Evolutionary conservation across 2,329 filamentous ascomycete genomes (phyloP).

Genomic region (Escovopsis sp.): DNA sequence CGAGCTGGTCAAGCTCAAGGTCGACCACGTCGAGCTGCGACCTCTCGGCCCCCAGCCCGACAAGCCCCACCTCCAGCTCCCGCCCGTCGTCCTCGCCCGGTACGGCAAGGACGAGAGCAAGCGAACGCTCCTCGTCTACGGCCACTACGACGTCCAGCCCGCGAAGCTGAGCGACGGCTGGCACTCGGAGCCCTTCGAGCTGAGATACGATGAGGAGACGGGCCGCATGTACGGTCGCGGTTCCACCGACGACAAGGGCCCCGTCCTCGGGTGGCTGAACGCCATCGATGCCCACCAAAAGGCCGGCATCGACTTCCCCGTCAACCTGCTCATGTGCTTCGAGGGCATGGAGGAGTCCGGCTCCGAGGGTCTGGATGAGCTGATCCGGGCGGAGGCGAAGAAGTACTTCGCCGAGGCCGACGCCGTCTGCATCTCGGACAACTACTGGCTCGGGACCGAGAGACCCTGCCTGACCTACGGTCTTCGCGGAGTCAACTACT

Average conservation of each 20-base stretch:
- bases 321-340: conserved; percentile 98
- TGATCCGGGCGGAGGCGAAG: conserved; percentile 82
- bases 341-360: conserved; percentile 99
- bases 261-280: conserved; percentile 93
- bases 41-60: conserved; percentile 83
- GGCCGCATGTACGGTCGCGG: conserved; percentile 93
- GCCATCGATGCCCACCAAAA: conserved; percentile 96
- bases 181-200: conserved; percentile 85
- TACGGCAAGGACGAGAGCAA: conserved; percentile 89
- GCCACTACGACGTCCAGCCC: conserved; percentile 97
- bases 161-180: conserved; percentile 88
- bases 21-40: conserved; percentile 64
- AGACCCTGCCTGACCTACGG: conserved; percentile 97
- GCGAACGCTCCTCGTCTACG: conserved; percentile 90
- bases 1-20: conserved; percentile 73
- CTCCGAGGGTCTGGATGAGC: conserved; percentile 87
- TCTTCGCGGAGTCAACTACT: conserved; percentile 95
- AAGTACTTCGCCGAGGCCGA: conserved; percentile 92
- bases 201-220: conserved; percentile 75
- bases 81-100: conserved; percentile 79
- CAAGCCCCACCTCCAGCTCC: conserved; percentile 79
- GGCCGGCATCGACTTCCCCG: conserved; percentile 84
- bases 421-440: conserved; percentile 95
- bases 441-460: conserved; percentile 99
- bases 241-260: conserved; percentile 94